A percentile compares a stretch with the other conserved stretches of the same genome.
Evolutionary conservation across 441 rosid species (phyloP).

Genomic region (Populus tomentosa): DNA sequence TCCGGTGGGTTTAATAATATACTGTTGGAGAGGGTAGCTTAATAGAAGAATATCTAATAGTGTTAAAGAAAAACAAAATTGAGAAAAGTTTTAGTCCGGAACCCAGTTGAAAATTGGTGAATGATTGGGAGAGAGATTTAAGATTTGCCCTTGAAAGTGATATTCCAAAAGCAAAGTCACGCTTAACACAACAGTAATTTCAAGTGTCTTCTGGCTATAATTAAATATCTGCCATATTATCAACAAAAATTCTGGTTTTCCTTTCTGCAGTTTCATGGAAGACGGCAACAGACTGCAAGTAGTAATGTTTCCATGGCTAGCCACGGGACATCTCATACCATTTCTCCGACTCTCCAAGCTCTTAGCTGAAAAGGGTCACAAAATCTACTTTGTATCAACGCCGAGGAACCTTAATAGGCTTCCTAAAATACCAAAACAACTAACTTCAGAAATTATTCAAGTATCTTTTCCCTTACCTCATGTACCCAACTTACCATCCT

Average conservation of each 20-base stretch:
- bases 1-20: too few species aligned
- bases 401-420: slow-evolving; percentile 31
- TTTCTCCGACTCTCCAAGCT: slow-evolving; percentile 29
- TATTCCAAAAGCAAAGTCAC: background rate
- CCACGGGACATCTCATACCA: slow-evolving; percentile 45
- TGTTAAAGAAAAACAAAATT: background rate
- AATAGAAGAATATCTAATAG: background rate
- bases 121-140: background rate
- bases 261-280: slow-evolving; percentile 11
- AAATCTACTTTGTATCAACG: slow-evolving; percentile 34
- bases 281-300: slow-evolving; percentile 18
- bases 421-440: slow-evolving; percentile 18
- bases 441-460: slow-evolving; percentile 18
- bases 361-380: slow-evolving; percentile 33
- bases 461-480: slow-evolving; percentile 29
- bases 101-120: background rate
- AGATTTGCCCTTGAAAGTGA: background rate
- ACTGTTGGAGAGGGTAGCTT: background rate
- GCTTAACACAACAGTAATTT: background rate
- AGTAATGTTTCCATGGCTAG: slow-evolving; percentile 45
- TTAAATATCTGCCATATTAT: background rate
- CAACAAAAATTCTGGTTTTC: background rate
- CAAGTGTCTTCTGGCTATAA: background rate
- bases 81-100: background rate
- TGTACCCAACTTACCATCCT: slow-evolving; percentile 25